Evolutionary conservation across 2,329 filamentous ascomycete genomes (phyloP).

Genomic region (Fusarium robinianum): DNA sequence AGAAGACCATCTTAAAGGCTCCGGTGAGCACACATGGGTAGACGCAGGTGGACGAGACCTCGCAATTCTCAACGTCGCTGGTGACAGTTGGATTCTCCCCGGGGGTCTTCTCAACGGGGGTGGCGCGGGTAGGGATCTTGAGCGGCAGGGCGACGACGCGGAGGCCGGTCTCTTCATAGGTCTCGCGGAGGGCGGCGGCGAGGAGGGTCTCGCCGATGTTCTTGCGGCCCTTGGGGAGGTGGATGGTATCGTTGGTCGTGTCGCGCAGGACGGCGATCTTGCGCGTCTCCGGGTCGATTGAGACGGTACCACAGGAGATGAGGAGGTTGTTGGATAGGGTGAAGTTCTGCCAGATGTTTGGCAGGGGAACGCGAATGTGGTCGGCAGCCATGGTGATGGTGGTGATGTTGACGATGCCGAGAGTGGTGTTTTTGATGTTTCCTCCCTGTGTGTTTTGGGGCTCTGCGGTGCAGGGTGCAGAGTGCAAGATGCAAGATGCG

Average conservation of each 20-base stretch:
- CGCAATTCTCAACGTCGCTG: conserved; percentile 39
- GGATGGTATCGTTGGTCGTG: conserved; percentile 47
- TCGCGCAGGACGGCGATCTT: conserved; percentile 51
- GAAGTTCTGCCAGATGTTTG: conserved; percentile 37
- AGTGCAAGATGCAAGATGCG: no score
- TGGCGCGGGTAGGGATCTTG: conserved; percentile 50
- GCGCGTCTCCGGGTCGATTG: conserved; percentile 43
- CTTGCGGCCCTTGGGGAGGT: conserved; percentile 55
- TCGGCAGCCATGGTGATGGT: no score
- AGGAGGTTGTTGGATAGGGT: conserved; percentile 48
- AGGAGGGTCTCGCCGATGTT: conserved; percentile 51
- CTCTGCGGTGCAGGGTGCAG: no score
- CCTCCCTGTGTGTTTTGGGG: no score
- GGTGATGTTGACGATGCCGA: no score
- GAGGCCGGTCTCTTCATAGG: conserved; percentile 54
- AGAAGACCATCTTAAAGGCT: conserved; percentile 48
- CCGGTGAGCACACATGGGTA: conserved; percentile 44
- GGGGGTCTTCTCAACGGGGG: conserved; percentile 29
- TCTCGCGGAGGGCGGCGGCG: conserved; percentile 51
- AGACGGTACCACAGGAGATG: conserved; percentile 54
- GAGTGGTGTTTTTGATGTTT: no score
- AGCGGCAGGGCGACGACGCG: conserved; percentile 45
- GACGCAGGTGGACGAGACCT: conserved; percentile 44
- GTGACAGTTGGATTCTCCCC: conserved; percentile 32
- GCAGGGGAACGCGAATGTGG: no score